These are phyloP conservation scores for Thermothelomyces thermophilus DNA, from an alignment of 2,329 filamentous ascomycete species.

Conservation along the genomic window DNA sequence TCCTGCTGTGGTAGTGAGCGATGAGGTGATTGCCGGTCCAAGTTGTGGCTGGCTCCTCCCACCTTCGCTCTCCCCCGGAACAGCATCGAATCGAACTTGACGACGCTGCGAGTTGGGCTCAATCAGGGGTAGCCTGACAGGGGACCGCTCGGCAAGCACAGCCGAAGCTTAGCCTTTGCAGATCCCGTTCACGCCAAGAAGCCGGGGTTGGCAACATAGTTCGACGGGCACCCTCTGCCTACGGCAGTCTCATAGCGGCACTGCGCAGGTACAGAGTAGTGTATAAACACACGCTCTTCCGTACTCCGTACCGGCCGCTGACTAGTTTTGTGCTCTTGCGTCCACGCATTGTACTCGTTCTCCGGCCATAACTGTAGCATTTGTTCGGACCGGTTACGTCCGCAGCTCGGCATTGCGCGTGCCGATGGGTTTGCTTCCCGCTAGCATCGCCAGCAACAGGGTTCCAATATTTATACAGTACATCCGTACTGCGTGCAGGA, in stretches of 20 bases:
- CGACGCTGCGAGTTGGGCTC: not conserved
- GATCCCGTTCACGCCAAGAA: slow-evolving; percentile 18
- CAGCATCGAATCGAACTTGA: not conserved
- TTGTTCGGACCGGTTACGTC: not conserved
- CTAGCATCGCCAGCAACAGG: not conserved
- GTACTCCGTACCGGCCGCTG: no score
- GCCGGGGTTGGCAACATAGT: slow-evolving; percentile 7
- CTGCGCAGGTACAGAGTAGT: no score
- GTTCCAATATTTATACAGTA: no score
- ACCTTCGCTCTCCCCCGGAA: no score
- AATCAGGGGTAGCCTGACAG: not conserved
- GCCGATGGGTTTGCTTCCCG: not conserved
- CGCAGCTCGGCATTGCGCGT: not conserved
- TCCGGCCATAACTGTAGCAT: not conserved
- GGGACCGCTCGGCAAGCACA: slow-evolving; percentile 10
- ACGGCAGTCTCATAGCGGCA: no score
- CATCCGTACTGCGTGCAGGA: not conserved
- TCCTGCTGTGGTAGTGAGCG: no score
- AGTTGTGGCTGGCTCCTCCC: no score
- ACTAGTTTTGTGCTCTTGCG: no score
- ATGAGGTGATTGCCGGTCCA: no score
- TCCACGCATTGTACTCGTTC: no score
- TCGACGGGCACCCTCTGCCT: not conserved
- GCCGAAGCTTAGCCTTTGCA: slow-evolving; percentile 19
- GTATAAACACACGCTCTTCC: no score